phyloP scores from a whole-genome alignment of 306 rosid genomes.

The Citrullus mucosospermus region DNA sequence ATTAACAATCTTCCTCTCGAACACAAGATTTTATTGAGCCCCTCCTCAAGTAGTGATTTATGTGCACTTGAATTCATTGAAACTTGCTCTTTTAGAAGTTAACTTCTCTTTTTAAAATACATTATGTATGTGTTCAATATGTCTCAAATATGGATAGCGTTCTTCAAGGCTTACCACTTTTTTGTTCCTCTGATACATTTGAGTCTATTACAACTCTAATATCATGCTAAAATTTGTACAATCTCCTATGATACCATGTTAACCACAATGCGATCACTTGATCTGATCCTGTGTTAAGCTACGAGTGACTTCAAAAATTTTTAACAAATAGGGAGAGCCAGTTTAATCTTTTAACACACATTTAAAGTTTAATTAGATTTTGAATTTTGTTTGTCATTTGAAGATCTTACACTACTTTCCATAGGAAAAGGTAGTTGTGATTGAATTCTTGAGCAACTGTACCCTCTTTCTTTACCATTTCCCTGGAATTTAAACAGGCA shows the following conservation, averaged over 20 bases:
- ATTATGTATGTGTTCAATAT: background rate
- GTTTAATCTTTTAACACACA: background rate
- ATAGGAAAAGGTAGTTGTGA: background rate
- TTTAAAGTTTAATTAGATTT: background rate
- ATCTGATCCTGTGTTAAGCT: background rate
- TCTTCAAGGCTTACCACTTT: background rate
- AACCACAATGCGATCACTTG: background rate
- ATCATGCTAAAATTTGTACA: background rate
- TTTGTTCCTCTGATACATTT: background rate
- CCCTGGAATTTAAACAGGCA: constrained; percentile 16
- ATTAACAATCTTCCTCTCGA: background rate
- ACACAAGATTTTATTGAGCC: background rate
- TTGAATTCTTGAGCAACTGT: background rate
- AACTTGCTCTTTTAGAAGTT: background rate
- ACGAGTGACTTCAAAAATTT: background rate
- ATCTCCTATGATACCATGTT: background rate
- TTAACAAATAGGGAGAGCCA: background rate
- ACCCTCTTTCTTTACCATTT: background rate
- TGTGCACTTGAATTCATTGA: background rate
- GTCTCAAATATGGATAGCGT: background rate
- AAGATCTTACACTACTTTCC: background rate
- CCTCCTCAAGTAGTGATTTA: background rate
- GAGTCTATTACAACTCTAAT: background rate
- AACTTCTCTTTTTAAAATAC: background rate
- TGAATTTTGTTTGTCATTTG: background rate